These are phyloP conservation scores for Penicillium manginii DNA, from an alignment of 495 filamentous ascomycete genomes.

Conservation along the genomic window DNA sequence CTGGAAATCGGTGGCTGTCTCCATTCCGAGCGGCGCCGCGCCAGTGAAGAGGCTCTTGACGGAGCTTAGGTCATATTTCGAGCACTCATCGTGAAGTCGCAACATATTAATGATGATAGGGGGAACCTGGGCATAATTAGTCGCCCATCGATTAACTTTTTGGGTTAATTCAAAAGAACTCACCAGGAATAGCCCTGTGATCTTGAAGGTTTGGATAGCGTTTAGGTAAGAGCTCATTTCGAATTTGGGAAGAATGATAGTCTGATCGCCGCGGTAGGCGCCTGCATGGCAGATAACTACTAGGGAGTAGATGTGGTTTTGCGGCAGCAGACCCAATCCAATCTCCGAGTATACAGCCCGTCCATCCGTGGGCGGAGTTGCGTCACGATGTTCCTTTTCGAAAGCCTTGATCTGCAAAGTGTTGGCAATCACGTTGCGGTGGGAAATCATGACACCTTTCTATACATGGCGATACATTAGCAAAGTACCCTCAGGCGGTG, in stretches of 20 bases:
- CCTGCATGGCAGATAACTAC: conserved; percentile 74
- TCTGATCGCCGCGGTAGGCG: conserved; percentile 74
- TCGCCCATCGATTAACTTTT: neutral
- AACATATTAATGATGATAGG: conserved; percentile 85
- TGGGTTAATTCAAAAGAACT: conserved; percentile 16
- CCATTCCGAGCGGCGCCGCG: conserved; percentile 80
- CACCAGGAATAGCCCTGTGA: conserved; percentile 69
- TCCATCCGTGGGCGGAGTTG: conserved; percentile 36
- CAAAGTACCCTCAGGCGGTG: neutral
- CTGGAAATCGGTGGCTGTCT: conserved; percentile 71
- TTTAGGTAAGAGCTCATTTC: conserved; percentile 68
- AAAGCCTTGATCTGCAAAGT: conserved; percentile 63
- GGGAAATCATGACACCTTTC: conserved; percentile 96
- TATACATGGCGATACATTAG: conserved; percentile 27
- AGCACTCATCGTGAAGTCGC: conserved; percentile 63
- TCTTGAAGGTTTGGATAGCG: conserved; percentile 74
- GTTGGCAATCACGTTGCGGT: conserved; percentile 87
- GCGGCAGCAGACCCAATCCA: conserved; percentile 73
- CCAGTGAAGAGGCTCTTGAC: conserved; percentile 73
- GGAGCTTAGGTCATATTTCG: conserved; percentile 76
- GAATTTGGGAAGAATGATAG: conserved; percentile 84
- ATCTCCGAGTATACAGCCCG: conserved; percentile 57
- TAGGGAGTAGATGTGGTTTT: conserved; percentile 86
- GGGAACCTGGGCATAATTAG: conserved; percentile 59
- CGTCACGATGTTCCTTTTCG: conserved; percentile 54